These are phyloP conservation scores for Neovahlkampfia damariscottae DNA, from an alignment of 78 protist genomes.

Conservation along the genomic window DNA sequence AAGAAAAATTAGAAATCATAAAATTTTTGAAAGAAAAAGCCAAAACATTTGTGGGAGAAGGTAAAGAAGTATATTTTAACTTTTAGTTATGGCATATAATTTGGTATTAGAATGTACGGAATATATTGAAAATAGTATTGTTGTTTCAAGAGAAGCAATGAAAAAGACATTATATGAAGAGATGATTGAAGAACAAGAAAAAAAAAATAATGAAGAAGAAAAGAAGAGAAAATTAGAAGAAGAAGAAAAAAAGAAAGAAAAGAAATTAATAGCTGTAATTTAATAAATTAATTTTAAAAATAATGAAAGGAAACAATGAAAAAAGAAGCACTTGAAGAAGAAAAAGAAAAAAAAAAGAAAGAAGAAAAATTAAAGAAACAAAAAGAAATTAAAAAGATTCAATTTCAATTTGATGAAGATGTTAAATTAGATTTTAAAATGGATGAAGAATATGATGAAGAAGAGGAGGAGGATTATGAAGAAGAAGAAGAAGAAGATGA, in stretches of 20 bases:
- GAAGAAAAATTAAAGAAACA: not conserved
- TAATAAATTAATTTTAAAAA: not conserved
- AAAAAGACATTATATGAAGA: not conserved
- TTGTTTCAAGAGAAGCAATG: not conserved
- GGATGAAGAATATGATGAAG: not conserved
- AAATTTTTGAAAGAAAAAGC: too few relatives aligned
- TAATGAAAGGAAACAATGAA: not conserved
- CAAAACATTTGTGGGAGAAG: too few relatives aligned
- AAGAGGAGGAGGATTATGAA: constrained; percentile 10
- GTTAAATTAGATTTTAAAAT: not conserved
- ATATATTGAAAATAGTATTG: not conserved
- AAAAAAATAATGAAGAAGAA: not conserved
- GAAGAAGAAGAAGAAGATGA: constrained; percentile 13
- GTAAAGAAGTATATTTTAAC: too few relatives aligned
- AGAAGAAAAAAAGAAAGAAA: not conserved
- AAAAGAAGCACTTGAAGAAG: not conserved
- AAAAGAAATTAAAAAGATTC: not conserved
- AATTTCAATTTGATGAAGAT: not conserved
- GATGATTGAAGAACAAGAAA: constrained; percentile 10
- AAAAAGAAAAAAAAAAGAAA: constrained; percentile 8
- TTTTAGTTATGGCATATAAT: not conserved
- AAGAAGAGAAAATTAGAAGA: not conserved
- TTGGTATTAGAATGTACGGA: not conserved
- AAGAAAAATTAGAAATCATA: not conserved
- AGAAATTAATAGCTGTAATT: too few relatives aligned